Evolutionary conservation across 176 grass and related monocot genomes (phyloP), one percentile per base, ranked within the genome.

Genomic region (Zea mays): DNA sequence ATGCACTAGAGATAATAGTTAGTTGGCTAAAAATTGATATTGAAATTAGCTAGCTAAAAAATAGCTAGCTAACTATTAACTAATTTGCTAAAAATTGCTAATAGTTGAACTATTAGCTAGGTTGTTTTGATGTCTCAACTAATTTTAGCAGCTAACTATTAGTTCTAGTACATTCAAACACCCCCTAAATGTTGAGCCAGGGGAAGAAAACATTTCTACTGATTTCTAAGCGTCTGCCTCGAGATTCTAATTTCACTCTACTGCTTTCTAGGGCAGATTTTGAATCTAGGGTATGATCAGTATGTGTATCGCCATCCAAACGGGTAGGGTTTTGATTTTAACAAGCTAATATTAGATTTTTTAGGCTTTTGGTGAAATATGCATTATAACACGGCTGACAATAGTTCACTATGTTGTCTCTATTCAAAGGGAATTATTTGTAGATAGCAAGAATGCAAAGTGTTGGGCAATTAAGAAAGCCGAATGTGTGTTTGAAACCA

Each of bases 241-340:
- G 27, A 48, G 10, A 3, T 3, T 86, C 50, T 61, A 12, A 91
- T 75, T 67, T 7, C 10, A 42, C 8, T 70, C 11, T 41, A 10
- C n/a, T 0, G 38, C 62, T 60, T 51, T 84, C 7, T 67, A 81
- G 37, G 19, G 63, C 89, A 98, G 91, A 92, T 92, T 86, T 65
- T 85, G 64, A 98, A 94, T 68, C 91, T 89, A 52, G 91, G 89
- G 41, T 87, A 94, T 83, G 95, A 98, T 83, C 95, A 98, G 61
- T 94, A 83, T 4, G 86, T 98, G 35, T 98, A 98, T 60, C 95
- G 95, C 5, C 95, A 98, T 77, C 85, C 89, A 50, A 94, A 98
- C 8, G 89, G 95, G 89, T 98, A 90, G 17, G 76, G 10, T 70
- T 75, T 56, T 9, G 33, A 69, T 57, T 67, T 56, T 2, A 13